A percentile compares a stretch with the other conserved stretches of the same genome.
These are phyloP conservation scores for Penicillium fuscoglaucum DNA, from an alignment of 2,329 filamentous ascomycete genomes.

Conservation along the genomic window DNA sequence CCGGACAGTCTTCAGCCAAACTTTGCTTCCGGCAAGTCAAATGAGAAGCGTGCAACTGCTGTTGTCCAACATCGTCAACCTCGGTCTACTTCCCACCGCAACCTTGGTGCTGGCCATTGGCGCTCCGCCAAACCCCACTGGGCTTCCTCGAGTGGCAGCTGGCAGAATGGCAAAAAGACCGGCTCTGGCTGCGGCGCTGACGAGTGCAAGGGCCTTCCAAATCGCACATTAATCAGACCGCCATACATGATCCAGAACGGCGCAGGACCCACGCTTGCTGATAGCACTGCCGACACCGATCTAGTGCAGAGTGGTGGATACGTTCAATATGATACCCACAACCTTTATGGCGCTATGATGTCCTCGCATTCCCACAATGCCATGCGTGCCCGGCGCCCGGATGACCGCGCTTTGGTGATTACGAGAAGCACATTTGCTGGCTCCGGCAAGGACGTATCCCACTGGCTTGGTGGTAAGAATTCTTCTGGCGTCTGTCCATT, in stretches of 20 bases:
- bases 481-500: background rate
- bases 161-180: slow-evolving; percentile 43
- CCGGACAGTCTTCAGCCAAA: slow-evolving; percentile 65
- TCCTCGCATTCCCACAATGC: slow-evolving; percentile 53
- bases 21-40: slow-evolving; percentile 8
- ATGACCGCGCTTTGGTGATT: slow-evolving; percentile 66
- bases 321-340: slow-evolving; percentile 72
- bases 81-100: slow-evolving; percentile 8
- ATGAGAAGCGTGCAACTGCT: slow-evolving; percentile 3
- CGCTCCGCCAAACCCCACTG: background rate
- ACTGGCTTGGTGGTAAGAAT: slow-evolving; percentile 13
- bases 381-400: slow-evolving; percentile 55
- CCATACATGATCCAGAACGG: slow-evolving; percentile 65
- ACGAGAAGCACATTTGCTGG: slow-evolving; percentile 75
- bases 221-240: slow-evolving; percentile 63
- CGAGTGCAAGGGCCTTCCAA: slow-evolving; percentile 48
- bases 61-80: slow-evolving; percentile 9
- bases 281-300: slow-evolving; percentile 65
- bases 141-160: background rate
- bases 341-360: slow-evolving; percentile 67
- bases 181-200: slow-evolving; percentile 41
- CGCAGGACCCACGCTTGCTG: slow-evolving; percentile 48
- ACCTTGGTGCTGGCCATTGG: slow-evolving; percentile 12
- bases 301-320: slow-evolving; percentile 63
- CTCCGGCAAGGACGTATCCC: slow-evolving; percentile 45